These are phyloP conservation scores for Naematelia encephala DNA, from an alignment of 768 basidiomycete species.

Conservation along the genomic window DNA sequence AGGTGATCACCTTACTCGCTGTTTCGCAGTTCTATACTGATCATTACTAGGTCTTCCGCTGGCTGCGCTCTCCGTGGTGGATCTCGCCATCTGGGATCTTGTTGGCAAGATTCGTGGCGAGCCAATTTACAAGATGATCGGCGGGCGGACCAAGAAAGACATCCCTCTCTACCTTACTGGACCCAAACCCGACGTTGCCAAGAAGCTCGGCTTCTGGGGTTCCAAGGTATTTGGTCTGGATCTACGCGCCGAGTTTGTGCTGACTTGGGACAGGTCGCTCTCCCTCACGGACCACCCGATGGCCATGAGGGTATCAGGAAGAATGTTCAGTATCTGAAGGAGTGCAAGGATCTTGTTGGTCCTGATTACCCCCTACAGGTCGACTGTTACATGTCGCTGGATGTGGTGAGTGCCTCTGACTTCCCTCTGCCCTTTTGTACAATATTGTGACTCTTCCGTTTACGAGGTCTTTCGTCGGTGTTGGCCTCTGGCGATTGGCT, in stretches of 20 bases:
- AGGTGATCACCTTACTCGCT: constrained; percentile 24
- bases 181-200: constrained; percentile 47
- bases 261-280: constrained; percentile 32
- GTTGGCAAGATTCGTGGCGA: constrained; percentile 52
- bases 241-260: background rate
- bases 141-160: constrained; percentile 51
- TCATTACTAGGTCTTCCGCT: constrained; percentile 50
- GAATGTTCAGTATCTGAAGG: constrained; percentile 51
- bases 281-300: constrained; percentile 51
- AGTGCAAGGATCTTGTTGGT: constrained; percentile 47
- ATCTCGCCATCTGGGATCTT: constrained; percentile 53
- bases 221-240: no score
- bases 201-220: constrained; percentile 52
- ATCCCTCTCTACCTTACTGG: constrained; percentile 53
- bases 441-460: no score
- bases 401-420: constrained; percentile 11
- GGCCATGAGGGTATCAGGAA: constrained; percentile 50
- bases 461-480: no score
- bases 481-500: no score
- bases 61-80: constrained; percentile 52
- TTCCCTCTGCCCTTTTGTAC: no score
- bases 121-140: constrained; percentile 54
- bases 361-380: constrained; percentile 52
- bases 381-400: constrained; percentile 51
- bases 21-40: background rate